These are phyloP conservation scores for Claviceps spartinae DNA, from an alignment of 2,329 filamentous ascomycete genomes.

Conservation along the genomic window DNA sequence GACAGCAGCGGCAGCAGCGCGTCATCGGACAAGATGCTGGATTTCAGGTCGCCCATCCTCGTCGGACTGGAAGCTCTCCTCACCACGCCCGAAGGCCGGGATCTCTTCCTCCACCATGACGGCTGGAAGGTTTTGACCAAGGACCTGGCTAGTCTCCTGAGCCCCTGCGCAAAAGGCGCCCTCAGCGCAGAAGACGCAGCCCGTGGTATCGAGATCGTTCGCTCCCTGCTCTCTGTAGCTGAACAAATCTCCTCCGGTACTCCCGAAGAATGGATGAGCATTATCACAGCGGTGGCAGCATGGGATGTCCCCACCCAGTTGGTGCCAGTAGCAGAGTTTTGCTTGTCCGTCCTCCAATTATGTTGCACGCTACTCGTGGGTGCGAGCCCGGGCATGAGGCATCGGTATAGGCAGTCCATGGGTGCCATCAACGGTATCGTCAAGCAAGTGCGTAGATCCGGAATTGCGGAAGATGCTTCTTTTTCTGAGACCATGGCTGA, in stretches of 20 bases:
- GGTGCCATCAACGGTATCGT: constrained; percentile 36
- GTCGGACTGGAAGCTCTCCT: constrained; percentile 46
- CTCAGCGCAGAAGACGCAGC: constrained; percentile 1
- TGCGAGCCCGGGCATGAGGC: constrained; percentile 31
- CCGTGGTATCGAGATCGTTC: constrained; percentile 41
- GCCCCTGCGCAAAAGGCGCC: constrained; percentile 9
- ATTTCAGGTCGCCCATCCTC: constrained; percentile 44
- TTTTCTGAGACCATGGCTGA: constrained; percentile 33
- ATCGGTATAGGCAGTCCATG: constrained; percentile 37
- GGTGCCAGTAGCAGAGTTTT: constrained; percentile 29
- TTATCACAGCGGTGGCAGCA: constrained; percentile 37
- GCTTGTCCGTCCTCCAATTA: constrained; percentile 41
- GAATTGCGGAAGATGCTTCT: constrained; percentile 13
- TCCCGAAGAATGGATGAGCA: constrained; percentile 42
- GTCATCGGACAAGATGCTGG: constrained; percentile 24
- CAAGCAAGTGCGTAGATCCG: constrained; percentile 22
- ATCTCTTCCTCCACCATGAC: constrained; percentile 33
- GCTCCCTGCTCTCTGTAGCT: constrained; percentile 37
- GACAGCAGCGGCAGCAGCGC: constrained; percentile 11
- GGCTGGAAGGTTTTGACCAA: constrained; percentile 40
- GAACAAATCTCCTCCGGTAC: constrained; percentile 31
- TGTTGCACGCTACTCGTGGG: constrained; percentile 36
- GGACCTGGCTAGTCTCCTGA: constrained; percentile 34
- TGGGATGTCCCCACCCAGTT: constrained; percentile 21
- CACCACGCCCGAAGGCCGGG: constrained; percentile 32